These are phyloP conservation scores for Fusarium illudens DNA, from an alignment of 2,329 filamentous ascomycete genomes.

Conservation along the genomic window DNA sequence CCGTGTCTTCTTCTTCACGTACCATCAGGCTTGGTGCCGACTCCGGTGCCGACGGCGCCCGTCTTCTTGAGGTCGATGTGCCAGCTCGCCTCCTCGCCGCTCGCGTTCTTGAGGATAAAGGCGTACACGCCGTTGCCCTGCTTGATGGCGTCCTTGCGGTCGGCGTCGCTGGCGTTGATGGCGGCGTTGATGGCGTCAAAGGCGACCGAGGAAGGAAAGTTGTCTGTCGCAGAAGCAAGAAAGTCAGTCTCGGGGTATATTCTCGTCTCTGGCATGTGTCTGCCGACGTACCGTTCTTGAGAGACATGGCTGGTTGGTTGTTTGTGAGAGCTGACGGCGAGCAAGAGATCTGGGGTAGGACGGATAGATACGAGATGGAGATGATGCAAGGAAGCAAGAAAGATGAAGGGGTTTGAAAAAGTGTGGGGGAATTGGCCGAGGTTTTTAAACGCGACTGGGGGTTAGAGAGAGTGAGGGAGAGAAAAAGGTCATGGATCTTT, in stretches of 20 bases:
- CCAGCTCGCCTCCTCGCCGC: constrained; percentile 85
- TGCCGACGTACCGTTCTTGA: constrained; percentile 71
- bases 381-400: constrained; percentile 3
- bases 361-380: not conserved
- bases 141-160: constrained; percentile 88
- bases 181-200: constrained; percentile 87
- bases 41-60: constrained; percentile 81
- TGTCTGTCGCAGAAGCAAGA: constrained; percentile 57
- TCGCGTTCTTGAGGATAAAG: constrained; percentile 90
- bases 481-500: constrained; percentile 7
- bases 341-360: not conserved
- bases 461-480: not conserved
- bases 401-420: not conserved
- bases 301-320: constrained; percentile 67
- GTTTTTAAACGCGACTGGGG: constrained; percentile 33
- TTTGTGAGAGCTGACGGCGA: not conserved
- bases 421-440: constrained; percentile 32
- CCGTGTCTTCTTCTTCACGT: constrained; percentile 43
- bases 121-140: constrained; percentile 87
- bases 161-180: constrained; percentile 73
- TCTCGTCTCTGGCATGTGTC: not conserved
- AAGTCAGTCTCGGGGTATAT: constrained; percentile 8
- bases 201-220: constrained; percentile 88
- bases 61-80: constrained; percentile 94
- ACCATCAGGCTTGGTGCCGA: constrained; percentile 85